These are phyloP conservation scores for Tulasnella sp. DNA, from an alignment of 768 basidiomycete genomes.

Conservation along the genomic window DNA sequence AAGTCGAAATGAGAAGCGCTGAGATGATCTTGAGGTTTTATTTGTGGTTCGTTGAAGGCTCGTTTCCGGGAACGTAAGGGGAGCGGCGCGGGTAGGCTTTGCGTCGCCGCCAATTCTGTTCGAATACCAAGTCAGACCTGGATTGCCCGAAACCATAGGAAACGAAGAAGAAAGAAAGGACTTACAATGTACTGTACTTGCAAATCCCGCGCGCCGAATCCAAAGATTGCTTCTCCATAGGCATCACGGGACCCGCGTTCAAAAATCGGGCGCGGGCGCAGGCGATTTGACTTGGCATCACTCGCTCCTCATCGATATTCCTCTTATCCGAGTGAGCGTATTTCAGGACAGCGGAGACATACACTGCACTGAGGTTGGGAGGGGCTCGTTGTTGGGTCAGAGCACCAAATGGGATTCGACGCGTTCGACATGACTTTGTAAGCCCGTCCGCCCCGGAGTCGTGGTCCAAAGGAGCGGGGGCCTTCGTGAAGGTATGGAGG, in stretches of 20 bases:
- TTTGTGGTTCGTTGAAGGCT: slow-evolving; percentile 19
- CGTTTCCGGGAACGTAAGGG: slow-evolving; percentile 53
- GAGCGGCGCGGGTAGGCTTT: slow-evolving; percentile 90
- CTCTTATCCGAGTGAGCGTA: no score
- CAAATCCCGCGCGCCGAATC: slow-evolving; percentile 85
- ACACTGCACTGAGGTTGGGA: slow-evolving; percentile 73
- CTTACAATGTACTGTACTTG: slow-evolving; percentile 69
- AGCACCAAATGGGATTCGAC: slow-evolving; percentile 81
- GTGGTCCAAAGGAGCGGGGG: slow-evolving; percentile 80
- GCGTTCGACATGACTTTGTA: no score
- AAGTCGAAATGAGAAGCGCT: background rate
- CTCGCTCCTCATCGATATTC: no score
- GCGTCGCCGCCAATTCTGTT: slow-evolving; percentile 77
- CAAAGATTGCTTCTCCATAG: slow-evolving; percentile 60
- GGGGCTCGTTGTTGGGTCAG: slow-evolving; percentile 87
- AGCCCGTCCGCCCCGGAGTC: slow-evolving; percentile 75
- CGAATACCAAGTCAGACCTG: no score
- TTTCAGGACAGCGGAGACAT: no score
- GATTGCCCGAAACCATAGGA: background rate
- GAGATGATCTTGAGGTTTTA: slow-evolving; percentile 21
- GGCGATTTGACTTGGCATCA: background rate
- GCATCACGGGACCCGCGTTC: slow-evolving; percentile 86
- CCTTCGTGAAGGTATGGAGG: slow-evolving; percentile 47
- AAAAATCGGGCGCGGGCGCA: no score
- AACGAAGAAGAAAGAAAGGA: slow-evolving; percentile 1